Conservation (phyloP, 495 filamentous ascomycete genomes). For the Xylaria scruposa region DNA sequence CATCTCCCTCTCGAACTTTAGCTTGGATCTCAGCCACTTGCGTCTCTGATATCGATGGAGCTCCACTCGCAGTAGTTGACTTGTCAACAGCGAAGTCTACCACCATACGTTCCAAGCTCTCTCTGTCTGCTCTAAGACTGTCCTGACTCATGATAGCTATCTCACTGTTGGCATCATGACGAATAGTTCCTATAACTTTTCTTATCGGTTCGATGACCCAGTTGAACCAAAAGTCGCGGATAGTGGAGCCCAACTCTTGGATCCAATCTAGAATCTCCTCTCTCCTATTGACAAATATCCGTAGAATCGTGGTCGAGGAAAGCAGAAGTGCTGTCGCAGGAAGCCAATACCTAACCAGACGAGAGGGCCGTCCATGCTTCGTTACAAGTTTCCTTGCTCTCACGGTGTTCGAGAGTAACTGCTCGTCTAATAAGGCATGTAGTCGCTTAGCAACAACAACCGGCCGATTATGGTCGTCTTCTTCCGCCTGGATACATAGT, state of each 20-base stretch:
- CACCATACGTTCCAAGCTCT: constrained; percentile 95
- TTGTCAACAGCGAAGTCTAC: constrained; percentile 90
- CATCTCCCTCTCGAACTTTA: constrained; percentile 87
- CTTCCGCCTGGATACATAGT: constrained; percentile 51
- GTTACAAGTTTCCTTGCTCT: constrained; percentile 56
- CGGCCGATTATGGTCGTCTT: constrained; percentile 51
- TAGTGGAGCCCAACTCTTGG: constrained; percentile 72
- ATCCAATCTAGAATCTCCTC: constrained; percentile 80
- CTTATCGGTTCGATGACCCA: constrained; percentile 88
- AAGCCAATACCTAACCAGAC: constrained; percentile 87
- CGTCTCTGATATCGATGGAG: constrained; percentile 52
- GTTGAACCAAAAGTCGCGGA: constrained; percentile 90
- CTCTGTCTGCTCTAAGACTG: constrained; percentile 85
- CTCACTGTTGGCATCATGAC: constrained; percentile 87
- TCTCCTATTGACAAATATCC: constrained; percentile 72
- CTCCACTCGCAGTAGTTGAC: constrained; percentile 58
- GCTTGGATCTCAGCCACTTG: constrained; percentile 73
- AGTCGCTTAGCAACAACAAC: constrained; percentile 70
- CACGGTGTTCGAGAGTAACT: constrained; percentile 61
- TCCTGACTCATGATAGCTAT: constrained; percentile 95
- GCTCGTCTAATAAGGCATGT: constrained; percentile 67
- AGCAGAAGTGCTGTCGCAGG: constrained; percentile 69
- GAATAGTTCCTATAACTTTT: constrained; percentile 87
- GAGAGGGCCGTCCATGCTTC: constrained; percentile 75
- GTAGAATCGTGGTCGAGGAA: constrained; percentile 80